Evolutionary conservation across 208 protist species (phyloP).

Genomic region (Acanthamoeba royreba): DNA sequence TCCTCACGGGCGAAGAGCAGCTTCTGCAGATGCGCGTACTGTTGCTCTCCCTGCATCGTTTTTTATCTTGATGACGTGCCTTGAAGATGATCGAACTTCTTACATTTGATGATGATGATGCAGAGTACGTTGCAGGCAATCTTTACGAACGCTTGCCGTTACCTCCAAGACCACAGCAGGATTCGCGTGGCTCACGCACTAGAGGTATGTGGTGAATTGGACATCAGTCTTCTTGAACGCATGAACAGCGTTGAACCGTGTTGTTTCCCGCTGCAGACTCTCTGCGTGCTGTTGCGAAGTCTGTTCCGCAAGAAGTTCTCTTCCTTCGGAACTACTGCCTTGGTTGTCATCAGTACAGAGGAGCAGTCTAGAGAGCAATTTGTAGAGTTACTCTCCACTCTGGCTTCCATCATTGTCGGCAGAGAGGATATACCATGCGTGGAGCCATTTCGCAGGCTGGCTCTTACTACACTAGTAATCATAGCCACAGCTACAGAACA

Average conservation of each 20-base stretch:
- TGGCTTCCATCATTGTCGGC: background rate
- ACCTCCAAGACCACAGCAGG: background rate
- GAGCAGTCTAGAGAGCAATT: conserved; percentile 60
- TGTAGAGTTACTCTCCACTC: conserved; percentile 47
- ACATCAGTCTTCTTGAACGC: no score
- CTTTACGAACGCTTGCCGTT: background rate
- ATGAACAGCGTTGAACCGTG: no score
- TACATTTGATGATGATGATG: no score
- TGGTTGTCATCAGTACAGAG: conserved; percentile 60
- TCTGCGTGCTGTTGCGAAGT: conserved; percentile 66
- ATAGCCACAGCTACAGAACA: conserved; percentile 63
- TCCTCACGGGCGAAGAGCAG: conserved; percentile 66
- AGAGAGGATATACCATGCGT: background rate
- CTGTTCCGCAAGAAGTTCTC: conserved; percentile 72
- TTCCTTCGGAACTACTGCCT: conserved; percentile 62
- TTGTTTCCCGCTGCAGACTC: no score
- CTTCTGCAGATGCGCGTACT: conserved; percentile 52
- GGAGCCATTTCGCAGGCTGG: conserved; percentile 21
- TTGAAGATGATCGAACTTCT: no score
- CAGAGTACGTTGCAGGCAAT: background rate
- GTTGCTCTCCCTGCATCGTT: no score
- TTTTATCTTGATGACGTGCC: no score
- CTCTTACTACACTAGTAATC: conserved; percentile 59
- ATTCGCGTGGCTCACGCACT: conserved; percentile 49
- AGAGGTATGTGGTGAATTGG: no score